These are phyloP conservation scores for Volvox reticuliferus DNA, from an alignment of 139 green algal genomes.

Conservation along the genomic window DNA sequence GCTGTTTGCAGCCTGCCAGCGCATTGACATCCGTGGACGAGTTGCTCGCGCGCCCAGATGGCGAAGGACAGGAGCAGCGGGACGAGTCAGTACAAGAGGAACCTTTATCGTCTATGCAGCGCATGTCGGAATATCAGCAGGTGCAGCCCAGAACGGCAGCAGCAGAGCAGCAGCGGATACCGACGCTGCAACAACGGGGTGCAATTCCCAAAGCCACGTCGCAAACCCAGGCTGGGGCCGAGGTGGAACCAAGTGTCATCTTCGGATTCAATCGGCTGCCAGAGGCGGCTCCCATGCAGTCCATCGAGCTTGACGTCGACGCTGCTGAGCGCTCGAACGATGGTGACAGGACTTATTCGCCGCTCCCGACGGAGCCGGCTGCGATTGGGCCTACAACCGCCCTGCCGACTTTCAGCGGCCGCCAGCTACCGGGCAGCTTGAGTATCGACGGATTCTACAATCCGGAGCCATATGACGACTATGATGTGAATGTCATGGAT, in stretches of 20 bases:
- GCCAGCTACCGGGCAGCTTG: conserved; percentile 38
- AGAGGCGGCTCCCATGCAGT: neutral
- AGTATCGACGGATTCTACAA: conserved; percentile 18
- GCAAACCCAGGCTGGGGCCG: too few relatives aligned
- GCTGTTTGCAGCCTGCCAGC: neutral
- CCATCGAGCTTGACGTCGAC: conserved; percentile 45
- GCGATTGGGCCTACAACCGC: neutral
- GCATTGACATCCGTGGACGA: conserved; percentile 29
- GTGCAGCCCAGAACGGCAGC: neutral
- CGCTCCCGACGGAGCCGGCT: neutral
- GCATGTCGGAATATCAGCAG: neutral
- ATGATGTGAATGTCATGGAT: neutral
- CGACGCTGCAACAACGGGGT: neutral
- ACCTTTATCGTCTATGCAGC: conserved; percentile 27
- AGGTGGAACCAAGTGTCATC: too few relatives aligned
- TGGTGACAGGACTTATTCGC: neutral
- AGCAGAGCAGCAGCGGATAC: neutral
- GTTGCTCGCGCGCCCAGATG: neutral
- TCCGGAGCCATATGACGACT: neutral
- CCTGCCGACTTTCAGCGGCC: neutral
- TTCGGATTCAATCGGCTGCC: neutral
- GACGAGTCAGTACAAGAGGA: neutral
- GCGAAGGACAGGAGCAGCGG: neutral
- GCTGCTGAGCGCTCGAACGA: neutral
- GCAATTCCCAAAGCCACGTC: neutral